A percentile compares a stretch with the other conserved stretches of the same genome.
Conservation (phyloP, 2,329 filamentous ascomycete species). For the Fusarium sp. region DNA sequence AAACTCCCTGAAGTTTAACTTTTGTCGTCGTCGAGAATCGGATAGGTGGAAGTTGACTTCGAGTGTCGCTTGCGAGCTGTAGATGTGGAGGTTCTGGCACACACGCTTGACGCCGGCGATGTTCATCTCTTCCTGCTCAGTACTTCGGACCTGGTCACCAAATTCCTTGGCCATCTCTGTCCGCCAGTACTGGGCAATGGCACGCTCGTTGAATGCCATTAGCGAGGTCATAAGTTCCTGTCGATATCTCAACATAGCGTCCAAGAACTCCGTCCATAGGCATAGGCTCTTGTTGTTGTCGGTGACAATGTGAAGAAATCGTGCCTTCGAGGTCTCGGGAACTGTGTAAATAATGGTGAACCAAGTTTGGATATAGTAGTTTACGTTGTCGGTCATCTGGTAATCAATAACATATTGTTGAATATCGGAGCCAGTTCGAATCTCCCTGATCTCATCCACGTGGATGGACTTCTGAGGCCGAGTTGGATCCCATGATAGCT, state of each 20-base stretch:
- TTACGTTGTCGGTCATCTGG: constrained; percentile 69
- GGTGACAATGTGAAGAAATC: constrained; percentile 89
- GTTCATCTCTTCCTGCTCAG: constrained; percentile 78
- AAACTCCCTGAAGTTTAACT: constrained; percentile 84
- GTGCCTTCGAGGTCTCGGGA: constrained; percentile 83
- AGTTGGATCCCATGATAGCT: constrained; percentile 87
- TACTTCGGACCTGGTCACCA: constrained; percentile 62
- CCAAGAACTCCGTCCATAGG: constrained; percentile 86
- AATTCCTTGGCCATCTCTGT: constrained; percentile 82
- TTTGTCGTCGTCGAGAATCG: constrained; percentile 73
- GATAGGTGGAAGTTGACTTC: constrained; percentile 80
- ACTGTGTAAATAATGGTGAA: constrained; percentile 92
- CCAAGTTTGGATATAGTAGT: constrained; percentile 73
- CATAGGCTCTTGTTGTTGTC: constrained; percentile 78
- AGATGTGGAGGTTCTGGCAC: constrained; percentile 92
- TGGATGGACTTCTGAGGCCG: constrained; percentile 88
- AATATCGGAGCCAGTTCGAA: constrained; percentile 85
- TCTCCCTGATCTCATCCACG: constrained; percentile 94
- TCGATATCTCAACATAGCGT: constrained; percentile 85
- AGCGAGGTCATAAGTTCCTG: constrained; percentile 92
- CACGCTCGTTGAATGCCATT: constrained; percentile 85
- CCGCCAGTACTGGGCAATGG: constrained; percentile 87
- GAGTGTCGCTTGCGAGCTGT: constrained; percentile 82
- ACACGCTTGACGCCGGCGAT: constrained; percentile 83
- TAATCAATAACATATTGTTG: constrained; percentile 91